Percentiles rank a stretch among this genome's conserved stretches.
Conservation (phyloP, 371 early-diverging fungal genomes). For the Actinomortierella wolfii region DNA sequence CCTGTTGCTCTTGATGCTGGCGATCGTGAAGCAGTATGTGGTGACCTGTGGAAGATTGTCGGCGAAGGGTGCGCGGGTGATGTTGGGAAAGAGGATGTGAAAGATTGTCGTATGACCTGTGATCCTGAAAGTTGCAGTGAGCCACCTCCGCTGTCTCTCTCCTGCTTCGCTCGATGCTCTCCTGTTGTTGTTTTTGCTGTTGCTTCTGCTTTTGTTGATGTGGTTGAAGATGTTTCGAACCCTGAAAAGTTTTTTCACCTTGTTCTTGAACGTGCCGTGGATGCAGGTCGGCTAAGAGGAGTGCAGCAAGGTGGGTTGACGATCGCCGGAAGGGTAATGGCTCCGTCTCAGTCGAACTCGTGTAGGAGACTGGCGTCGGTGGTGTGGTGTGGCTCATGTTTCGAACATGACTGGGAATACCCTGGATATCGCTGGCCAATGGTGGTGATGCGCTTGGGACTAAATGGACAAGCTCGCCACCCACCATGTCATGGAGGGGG, state of each 20-base stretch:
- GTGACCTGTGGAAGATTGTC: no score
- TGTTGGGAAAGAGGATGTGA: no score
- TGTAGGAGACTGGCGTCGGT: slow-evolving; percentile 18
- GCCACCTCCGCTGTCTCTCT: no score
- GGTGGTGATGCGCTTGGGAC: slow-evolving; percentile 1
- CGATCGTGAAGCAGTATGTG: no score
- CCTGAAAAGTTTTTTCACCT: background rate
- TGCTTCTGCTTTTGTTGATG: background rate
- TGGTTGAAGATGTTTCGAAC: background rate
- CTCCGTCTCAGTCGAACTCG: background rate
- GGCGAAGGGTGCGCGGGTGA: no score
- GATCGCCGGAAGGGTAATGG: background rate
- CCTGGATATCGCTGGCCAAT: slow-evolving; percentile 1
- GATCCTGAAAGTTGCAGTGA: no score
- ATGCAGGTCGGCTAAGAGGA: background rate
- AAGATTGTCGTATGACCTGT: no score
- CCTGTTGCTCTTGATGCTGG: no score
- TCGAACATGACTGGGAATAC: slow-evolving; percentile 1
- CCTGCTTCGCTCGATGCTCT: background rate
- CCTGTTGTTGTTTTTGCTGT: background rate
- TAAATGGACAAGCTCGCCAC: slow-evolving; percentile 3
- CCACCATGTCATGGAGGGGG: background rate
- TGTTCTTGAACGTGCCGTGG: background rate
- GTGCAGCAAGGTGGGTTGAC: no score
- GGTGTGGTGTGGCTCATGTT: slow-evolving; percentile 9